Evolutionary conservation across 805 yeast genomes (phyloP).

Genomic region (Starmerella gropengiesseri): DNA sequence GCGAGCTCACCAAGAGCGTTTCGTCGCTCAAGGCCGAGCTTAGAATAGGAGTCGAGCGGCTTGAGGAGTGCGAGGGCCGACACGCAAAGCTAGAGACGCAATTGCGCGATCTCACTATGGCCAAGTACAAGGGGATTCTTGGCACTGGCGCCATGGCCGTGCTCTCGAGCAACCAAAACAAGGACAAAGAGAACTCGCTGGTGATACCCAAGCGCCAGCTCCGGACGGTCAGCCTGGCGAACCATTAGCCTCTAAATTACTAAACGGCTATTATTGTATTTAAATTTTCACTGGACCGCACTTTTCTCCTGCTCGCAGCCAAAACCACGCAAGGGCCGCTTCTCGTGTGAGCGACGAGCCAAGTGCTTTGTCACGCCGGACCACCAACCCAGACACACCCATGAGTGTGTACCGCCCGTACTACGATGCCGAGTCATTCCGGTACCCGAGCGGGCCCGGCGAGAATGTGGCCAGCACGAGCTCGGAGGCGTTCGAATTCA

Average conservation of each 20-base stretch:
- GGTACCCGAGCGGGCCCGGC: slow-evolving; percentile 31
- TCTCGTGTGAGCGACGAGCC: no score
- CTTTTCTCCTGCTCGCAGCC: no score
- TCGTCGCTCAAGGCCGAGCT: slow-evolving; percentile 20
- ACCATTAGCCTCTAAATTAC: no score
- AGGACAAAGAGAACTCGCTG: slow-evolving; percentile 22
- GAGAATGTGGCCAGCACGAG: slow-evolving; percentile 23
- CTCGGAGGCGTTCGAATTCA: slow-evolving; percentile 22
- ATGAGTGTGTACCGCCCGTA: slow-evolving; percentile 43
- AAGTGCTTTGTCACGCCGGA: slow-evolving; percentile 7
- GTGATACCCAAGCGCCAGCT: slow-evolving; percentile 24
- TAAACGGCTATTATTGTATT: no score
- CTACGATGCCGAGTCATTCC: slow-evolving; percentile 55
- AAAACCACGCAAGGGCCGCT: no score
- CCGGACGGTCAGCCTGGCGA: slow-evolving; percentile 23
- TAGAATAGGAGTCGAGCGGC: slow-evolving; percentile 11
- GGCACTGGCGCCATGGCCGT: slow-evolving; percentile 23
- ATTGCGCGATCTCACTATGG: slow-evolving; percentile 19
- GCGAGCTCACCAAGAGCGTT: slow-evolving; percentile 6
- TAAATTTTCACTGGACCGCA: no score
- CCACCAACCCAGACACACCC: no score
- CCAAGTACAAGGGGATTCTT: slow-evolving; percentile 22
- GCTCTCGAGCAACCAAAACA: slow-evolving; percentile 15
- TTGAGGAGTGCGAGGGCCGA: slow-evolving; percentile 18
- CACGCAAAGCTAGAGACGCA: slow-evolving; percentile 19